These are phyloP conservation scores for Sarcodon sp. DNA, from an alignment of 768 basidiomycete species.

Conservation along the genomic window DNA sequence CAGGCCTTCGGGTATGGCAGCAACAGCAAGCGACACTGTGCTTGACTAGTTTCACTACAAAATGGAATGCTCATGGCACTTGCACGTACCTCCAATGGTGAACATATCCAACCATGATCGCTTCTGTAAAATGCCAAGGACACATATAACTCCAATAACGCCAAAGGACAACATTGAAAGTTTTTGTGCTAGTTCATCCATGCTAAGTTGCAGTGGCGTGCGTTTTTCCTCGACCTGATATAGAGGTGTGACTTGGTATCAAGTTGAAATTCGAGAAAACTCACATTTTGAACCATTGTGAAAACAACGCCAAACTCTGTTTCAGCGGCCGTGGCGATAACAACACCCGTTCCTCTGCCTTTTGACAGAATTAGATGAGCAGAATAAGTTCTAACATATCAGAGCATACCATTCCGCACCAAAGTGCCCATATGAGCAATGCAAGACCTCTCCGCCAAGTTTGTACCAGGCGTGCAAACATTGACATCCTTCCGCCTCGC, in stretches of 20 bases:
- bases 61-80: not conserved
- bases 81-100: constrained; percentile 80
- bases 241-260: not conserved
- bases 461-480: constrained; percentile 38
- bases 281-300: constrained; percentile 94
- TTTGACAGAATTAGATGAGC: not conserved
- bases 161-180: constrained; percentile 85
- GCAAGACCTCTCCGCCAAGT: constrained; percentile 76
- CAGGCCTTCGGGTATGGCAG: constrained; percentile 92
- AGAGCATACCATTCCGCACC: constrained; percentile 64
- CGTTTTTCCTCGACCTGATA: constrained; percentile 68
- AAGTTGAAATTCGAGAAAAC: not conserved
- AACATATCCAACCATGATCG: constrained; percentile 97
- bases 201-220: constrained; percentile 84
- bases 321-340: constrained; percentile 73
- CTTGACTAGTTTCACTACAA: constrained; percentile 8
- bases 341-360: constrained; percentile 79
- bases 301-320: constrained; percentile 97
- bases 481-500: constrained; percentile 58
- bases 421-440: constrained; percentile 95
- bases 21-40: constrained; percentile 92
- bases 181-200: constrained; percentile 94
- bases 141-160: constrained; percentile 87
- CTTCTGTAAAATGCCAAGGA: constrained; percentile 78
- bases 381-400: not conserved